Conservation (phyloP, 2,329 filamentous ascomycete species). For the Ceratocystiopsis minuta region DNA sequence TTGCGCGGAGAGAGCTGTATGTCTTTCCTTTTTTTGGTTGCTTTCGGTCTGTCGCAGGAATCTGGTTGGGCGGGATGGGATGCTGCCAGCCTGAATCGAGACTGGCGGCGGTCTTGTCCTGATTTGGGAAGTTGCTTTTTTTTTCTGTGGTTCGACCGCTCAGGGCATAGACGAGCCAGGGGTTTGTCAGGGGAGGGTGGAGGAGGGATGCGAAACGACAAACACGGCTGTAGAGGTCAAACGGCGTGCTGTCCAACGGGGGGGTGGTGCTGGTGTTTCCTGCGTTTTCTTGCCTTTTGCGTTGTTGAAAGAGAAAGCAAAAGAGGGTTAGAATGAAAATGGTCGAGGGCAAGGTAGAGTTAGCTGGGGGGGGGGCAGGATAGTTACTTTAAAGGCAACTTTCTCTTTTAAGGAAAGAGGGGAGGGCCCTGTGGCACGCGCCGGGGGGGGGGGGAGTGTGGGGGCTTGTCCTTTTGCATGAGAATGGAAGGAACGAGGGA, state of each 20-base stretch:
- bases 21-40: slow-evolving; percentile 18
- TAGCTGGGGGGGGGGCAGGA: slow-evolving; percentile 7
- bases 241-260: not conserved
- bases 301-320: slow-evolving; percentile 1
- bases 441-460: not conserved
- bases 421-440: slow-evolving; percentile 8
- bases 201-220: too few species aligned
- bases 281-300: not conserved
- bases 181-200: too few species aligned
- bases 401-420: slow-evolving; percentile 9
- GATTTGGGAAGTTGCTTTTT: slow-evolving; percentile 5
- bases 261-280: not conserved
- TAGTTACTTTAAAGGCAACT: slow-evolving; percentile 11
- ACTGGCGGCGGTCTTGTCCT: slow-evolving; percentile 21
- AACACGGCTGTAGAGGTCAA: too few species aligned
- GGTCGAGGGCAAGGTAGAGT: not conserved
- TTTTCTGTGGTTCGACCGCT: slow-evolving; percentile 3
- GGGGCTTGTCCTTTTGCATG: too few species aligned
- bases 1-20: slow-evolving; percentile 27
- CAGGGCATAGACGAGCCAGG: too few species aligned
- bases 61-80: slow-evolving; percentile 29
- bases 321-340: slow-evolving; percentile 1
- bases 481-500: slow-evolving; percentile 3
- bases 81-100: slow-evolving; percentile 23
- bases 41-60: slow-evolving; percentile 27